A percentile compares a stretch with the other conserved stretches of the same genome.
Conservation (phyloP, 169 alveolate species). For the Cryptosporidium ryanae region DNA sequence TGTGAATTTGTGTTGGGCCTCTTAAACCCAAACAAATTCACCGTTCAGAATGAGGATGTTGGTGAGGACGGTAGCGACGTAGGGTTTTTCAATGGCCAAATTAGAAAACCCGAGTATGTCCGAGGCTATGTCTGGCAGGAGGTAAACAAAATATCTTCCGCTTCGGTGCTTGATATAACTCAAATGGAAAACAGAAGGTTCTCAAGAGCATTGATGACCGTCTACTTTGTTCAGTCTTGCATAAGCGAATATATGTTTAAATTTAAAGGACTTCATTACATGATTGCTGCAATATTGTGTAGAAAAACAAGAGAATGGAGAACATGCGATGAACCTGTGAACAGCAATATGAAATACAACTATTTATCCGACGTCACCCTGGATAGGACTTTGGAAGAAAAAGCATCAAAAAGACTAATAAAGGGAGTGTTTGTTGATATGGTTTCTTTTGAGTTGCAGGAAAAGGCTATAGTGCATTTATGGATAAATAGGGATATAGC, state of each 20-base stretch:
- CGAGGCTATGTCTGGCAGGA: constrained; percentile 37
- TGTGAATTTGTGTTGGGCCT: constrained; percentile 36
- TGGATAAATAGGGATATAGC: constrained; percentile 8
- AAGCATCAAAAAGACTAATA: constrained; percentile 5
- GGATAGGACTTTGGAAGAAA: constrained; percentile 14
- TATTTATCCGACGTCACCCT: constrained; percentile 11
- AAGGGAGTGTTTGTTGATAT: constrained; percentile 67
- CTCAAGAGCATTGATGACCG: constrained; percentile 18
- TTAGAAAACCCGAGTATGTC: constrained; percentile 11
- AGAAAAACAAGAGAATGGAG: constrained; percentile 66
- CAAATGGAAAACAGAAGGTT: constrained; percentile 10
- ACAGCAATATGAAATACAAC: background rate
- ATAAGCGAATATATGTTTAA: constrained; percentile 19
- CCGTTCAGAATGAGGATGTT: background rate
- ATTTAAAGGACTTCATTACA: constrained; percentile 45
- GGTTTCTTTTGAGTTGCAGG: constrained; percentile 47
- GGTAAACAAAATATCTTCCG: background rate
- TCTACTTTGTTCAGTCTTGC: constrained; percentile 55
- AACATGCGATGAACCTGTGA: constrained; percentile 35
- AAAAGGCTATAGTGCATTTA: constrained; percentile 17
- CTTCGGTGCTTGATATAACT: background rate
- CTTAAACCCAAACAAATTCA: constrained; percentile 19
- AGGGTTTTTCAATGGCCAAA: constrained; percentile 27
- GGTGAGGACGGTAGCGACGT: background rate
- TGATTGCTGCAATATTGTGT: constrained; percentile 54